These are phyloP conservation scores for Geotrichum klebahnii DNA, from an alignment of 1,139 yeast species.

Conservation along the genomic window DNA sequence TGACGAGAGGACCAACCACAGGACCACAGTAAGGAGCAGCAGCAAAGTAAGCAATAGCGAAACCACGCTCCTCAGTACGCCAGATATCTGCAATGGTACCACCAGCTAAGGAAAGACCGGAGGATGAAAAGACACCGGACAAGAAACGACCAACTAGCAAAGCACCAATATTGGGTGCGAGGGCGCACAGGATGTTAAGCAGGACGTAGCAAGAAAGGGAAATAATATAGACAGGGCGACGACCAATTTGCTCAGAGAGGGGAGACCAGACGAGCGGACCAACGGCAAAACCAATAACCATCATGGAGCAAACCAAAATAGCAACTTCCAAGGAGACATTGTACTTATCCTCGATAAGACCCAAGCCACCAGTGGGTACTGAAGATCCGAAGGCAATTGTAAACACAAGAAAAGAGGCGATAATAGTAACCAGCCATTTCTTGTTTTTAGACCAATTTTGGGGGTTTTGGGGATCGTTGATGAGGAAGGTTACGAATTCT, in stretches of 20 bases:
- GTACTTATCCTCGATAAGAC: slow-evolving; percentile 57
- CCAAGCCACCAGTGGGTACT: slow-evolving; percentile 77
- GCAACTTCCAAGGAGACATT: slow-evolving; percentile 75
- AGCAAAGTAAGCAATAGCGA: slow-evolving; percentile 85
- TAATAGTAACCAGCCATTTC: slow-evolving; percentile 66
- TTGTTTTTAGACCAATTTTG: slow-evolving; percentile 63
- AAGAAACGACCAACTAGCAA: slow-evolving; percentile 75
- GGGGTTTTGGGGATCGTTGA: slow-evolving; percentile 81
- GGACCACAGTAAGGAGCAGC: slow-evolving; percentile 94
- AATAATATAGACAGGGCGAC: slow-evolving; percentile 76
- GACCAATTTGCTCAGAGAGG: slow-evolving; percentile 76
- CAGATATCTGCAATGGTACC: slow-evolving; percentile 86
- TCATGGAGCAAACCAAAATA: slow-evolving; percentile 70
- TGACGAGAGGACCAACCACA: slow-evolving; percentile 82
- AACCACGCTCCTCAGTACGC: slow-evolving; percentile 74
- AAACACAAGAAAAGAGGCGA: slow-evolving; percentile 65
- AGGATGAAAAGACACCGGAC: slow-evolving; percentile 81
- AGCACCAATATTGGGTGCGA: slow-evolving; percentile 78
- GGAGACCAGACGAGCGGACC: slow-evolving; percentile 94
- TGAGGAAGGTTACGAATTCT: slow-evolving; percentile 74
- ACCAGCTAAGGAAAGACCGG: slow-evolving; percentile 82
- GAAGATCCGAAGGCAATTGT: slow-evolving; percentile 90
- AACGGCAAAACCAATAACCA: slow-evolving; percentile 83
- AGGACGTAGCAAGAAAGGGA: slow-evolving; percentile 70
- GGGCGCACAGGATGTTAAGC: slow-evolving; percentile 85